These are phyloP conservation scores for Lichenothelia convexa DNA, from an alignment of 495 filamentous ascomycete species.

Conservation along the genomic window DNA sequence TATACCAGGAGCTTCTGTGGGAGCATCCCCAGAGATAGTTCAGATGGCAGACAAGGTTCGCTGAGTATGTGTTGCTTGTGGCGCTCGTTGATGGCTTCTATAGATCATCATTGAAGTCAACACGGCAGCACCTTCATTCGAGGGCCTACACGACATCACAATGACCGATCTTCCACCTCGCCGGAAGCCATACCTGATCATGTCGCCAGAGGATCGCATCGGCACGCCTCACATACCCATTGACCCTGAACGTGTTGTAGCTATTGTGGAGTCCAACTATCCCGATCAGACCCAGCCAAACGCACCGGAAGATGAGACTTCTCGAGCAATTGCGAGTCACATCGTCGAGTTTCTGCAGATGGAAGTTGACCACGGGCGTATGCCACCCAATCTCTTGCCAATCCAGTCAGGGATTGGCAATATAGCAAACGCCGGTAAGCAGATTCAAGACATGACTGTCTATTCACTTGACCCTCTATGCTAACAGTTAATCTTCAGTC, in stretches of 20 bases:
- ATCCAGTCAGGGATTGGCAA: slow-evolving; percentile 86
- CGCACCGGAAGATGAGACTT: slow-evolving; percentile 52
- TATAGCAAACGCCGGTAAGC: slow-evolving; percentile 88
- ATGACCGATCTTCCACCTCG: slow-evolving; percentile 65
- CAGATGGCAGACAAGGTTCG: slow-evolving; percentile 66
- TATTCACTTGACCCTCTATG: too few relatives aligned
- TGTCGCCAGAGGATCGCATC: slow-evolving; percentile 62
- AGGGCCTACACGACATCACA: slow-evolving; percentile 82
- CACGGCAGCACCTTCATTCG: slow-evolving; percentile 66
- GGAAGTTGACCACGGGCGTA: slow-evolving; percentile 57
- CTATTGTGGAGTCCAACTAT: slow-evolving; percentile 70
- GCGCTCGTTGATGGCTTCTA: slow-evolving; percentile 3
- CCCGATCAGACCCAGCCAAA: slow-evolving; percentile 67
- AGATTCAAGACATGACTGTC: too few relatives aligned
- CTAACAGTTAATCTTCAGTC: too few relatives aligned
- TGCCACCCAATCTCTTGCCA: slow-evolving; percentile 62
- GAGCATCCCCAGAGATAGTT: slow-evolving; percentile 69
- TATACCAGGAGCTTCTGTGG: slow-evolving; percentile 73
- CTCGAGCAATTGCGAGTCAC: slow-evolving; percentile 55
- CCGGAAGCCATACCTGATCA: slow-evolving; percentile 75
- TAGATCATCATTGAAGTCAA: slow-evolving; percentile 83
- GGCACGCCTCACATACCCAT: slow-evolving; percentile 72
- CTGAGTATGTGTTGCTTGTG: not conserved
- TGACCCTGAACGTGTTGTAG: slow-evolving; percentile 74
- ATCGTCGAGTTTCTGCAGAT: slow-evolving; percentile 76